Base-by-base conservation (phyloP, 2,329 filamentous ascomycete genomes). In the Dothidotthia symphoricarpi region DNA sequence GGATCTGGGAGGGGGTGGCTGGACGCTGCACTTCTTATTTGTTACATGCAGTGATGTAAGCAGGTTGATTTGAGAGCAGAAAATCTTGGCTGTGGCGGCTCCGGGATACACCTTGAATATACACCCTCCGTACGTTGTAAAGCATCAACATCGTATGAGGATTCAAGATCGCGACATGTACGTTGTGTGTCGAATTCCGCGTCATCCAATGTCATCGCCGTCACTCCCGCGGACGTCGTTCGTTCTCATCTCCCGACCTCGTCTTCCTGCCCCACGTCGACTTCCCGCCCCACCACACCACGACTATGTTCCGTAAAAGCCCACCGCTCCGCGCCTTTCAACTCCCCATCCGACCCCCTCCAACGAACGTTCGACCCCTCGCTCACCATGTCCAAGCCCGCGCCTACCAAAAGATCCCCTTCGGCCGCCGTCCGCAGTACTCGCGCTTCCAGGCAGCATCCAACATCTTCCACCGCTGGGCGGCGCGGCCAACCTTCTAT, bases 401-500 rank as follows among this genome's bases (percentile, higher is more conserved):
- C 31, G 32, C 43, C 39, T 61, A 61, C 47, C 44, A 58, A 39
- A 52, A 51, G 34, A 36, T 47, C 16, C 51, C 50, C 16, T 57
- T 58, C 34, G 47, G 51, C 34, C 45, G 49, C 24, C 36, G 50
- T 12, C 51, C 49, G 3, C 55, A 57, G 35, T 64, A 64, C 53
- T 51, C 53, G 34, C 59, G 62, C 45, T 66, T 66, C 49, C 28
- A 46, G 13, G 38, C 29, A 27, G 34, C 39, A 24, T 36, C 48
- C n/a, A 55, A 51, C 10, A 16, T 65, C 14, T 55, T 66, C 33
- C 47, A 37, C 22, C 49, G 55, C 51, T 75, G 72, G 72, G 64
- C 66, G 0, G 59, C 61, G 3, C 55, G 64, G 2, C 71, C 72
- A 16, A 71, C 66, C 2, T 75, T 75, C 61, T 73, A 71, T 55